These are phyloP conservation scores for Thalassiosira hispida DNA, from an alignment of 352 stramenopile species.

Conservation along the genomic window DNA sequence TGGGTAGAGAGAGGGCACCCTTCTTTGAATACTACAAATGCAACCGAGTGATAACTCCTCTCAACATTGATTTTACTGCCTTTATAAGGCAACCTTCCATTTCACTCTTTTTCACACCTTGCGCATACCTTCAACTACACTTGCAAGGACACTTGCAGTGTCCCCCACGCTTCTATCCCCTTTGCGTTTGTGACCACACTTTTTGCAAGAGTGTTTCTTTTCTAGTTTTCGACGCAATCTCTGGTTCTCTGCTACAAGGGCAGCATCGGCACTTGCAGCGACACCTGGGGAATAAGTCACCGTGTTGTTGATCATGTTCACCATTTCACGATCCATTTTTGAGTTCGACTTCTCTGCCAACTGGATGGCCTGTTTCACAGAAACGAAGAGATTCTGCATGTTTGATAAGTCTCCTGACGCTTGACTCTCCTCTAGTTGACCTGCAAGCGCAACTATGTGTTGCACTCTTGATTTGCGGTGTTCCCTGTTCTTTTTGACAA, in stretches of 20 bases:
- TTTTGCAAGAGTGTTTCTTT: conserved; percentile 34
- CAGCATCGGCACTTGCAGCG: conserved; percentile 2
- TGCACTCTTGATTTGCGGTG: conserved; percentile 40
- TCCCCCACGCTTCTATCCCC: conserved; percentile 10
- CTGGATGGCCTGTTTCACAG: conserved; percentile 33
- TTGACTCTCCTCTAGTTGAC: conserved; percentile 40
- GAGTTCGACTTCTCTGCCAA: conserved; percentile 51
- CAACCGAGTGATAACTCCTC: too few relatives aligned
- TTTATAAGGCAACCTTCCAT: too few relatives aligned
- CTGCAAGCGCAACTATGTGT: conserved; percentile 15
- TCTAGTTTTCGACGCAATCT: conserved; percentile 46
- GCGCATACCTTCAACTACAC: too few relatives aligned
- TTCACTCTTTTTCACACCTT: too few relatives aligned
- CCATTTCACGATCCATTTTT: conserved; percentile 61
- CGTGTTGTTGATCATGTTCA: conserved; percentile 56
- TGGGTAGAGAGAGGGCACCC: too few relatives aligned
- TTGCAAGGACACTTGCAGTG: background rate
- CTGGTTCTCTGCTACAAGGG: conserved; percentile 38
- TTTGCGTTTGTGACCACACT: conserved; percentile 29
- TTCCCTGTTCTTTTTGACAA: conserved; percentile 60
- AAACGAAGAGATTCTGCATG: conserved; percentile 22
- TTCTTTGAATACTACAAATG: too few relatives aligned
- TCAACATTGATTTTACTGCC: too few relatives aligned
- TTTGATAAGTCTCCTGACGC: conserved; percentile 22
- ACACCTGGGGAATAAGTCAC: conserved; percentile 21